Conservation (phyloP, 2,329 filamentous ascomycete genomes). For the Epichloe brachyelytri region DNA sequence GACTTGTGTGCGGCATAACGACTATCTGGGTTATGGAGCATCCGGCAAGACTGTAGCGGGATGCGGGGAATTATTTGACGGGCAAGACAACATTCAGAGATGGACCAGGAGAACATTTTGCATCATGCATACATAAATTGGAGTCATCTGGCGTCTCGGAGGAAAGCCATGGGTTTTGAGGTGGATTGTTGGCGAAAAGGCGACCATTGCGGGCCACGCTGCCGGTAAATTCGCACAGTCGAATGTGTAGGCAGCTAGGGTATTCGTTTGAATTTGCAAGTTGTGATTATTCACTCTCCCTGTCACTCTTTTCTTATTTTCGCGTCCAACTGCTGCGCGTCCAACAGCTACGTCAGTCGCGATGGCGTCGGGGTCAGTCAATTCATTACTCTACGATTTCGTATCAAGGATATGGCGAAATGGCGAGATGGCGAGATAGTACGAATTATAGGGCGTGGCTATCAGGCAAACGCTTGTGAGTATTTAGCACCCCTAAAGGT, state of each 20-base stretch:
- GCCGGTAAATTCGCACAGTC: background rate
- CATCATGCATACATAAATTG: background rate
- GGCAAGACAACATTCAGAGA: background rate
- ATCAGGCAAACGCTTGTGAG: too few relatives aligned
- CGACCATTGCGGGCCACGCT: background rate
- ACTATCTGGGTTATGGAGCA: background rate
- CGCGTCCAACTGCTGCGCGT: too few relatives aligned
- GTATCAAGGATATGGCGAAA: too few relatives aligned
- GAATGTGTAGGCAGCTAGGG: background rate
- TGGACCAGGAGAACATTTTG: background rate
- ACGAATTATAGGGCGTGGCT: too few relatives aligned
- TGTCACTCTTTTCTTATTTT: too few relatives aligned
- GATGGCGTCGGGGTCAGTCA: background rate
- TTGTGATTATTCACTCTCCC: background rate
- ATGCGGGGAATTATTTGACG: background rate
- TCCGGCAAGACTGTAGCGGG: background rate
- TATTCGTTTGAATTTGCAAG: background rate
- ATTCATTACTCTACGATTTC: too few relatives aligned
- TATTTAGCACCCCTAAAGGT: too few relatives aligned
- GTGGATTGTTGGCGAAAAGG: background rate
- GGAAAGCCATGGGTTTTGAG: background rate
- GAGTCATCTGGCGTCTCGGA: background rate
- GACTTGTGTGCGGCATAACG: background rate
- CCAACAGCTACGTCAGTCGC: background rate
- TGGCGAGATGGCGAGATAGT: too few relatives aligned